These are phyloP conservation scores for Septoria petroselini DNA, from an alignment of 2,329 filamentous ascomycete species.

Conservation along the genomic window DNA sequence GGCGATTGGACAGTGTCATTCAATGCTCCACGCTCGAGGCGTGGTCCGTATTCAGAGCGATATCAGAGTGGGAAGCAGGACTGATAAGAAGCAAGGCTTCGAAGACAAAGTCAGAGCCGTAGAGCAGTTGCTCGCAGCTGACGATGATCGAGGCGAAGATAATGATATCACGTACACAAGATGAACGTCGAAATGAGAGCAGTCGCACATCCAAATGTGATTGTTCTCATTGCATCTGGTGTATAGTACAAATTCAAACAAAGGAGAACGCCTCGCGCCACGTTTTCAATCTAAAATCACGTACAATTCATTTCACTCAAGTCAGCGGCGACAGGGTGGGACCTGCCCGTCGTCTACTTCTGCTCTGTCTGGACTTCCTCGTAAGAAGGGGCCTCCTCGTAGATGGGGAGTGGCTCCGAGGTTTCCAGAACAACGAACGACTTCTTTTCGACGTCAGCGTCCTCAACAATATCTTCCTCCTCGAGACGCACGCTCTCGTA, in stretches of 20 bases:
- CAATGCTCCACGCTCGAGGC: conserved; percentile 70
- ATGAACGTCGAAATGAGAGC: background rate
- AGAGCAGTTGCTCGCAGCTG: conserved; percentile 49
- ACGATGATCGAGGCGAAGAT: conserved; percentile 23
- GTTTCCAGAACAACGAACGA: conserved; percentile 13
- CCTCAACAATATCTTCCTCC: conserved; percentile 16
- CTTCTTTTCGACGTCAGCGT: conserved; percentile 22
- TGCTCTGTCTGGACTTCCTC: conserved; percentile 24
- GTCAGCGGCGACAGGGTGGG: too few relatives aligned
- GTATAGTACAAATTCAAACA: background rate
- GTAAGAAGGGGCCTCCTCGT: conserved; percentile 39
- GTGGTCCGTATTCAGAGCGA: conserved; percentile 81
- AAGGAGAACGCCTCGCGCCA: background rate
- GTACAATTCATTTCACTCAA: too few relatives aligned
- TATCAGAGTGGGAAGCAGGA: conserved; percentile 80
- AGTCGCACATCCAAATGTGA: background rate
- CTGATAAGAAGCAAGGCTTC: conserved; percentile 79
- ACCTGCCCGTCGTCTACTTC: conserved; percentile 17
- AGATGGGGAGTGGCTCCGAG: conserved; percentile 33
- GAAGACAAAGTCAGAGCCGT: conserved; percentile 72
- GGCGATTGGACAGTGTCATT: conserved; percentile 80
- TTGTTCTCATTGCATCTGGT: conserved; percentile 2
- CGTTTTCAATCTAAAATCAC: background rate
- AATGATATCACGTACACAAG: conserved; percentile 9
- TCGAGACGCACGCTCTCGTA: conserved; percentile 32